Evolutionary conservation across 2,329 filamentous ascomycete genomes (phyloP), one percentile per base, ranked within the genome.

Genomic region (Hysterium pulicare): DNA sequence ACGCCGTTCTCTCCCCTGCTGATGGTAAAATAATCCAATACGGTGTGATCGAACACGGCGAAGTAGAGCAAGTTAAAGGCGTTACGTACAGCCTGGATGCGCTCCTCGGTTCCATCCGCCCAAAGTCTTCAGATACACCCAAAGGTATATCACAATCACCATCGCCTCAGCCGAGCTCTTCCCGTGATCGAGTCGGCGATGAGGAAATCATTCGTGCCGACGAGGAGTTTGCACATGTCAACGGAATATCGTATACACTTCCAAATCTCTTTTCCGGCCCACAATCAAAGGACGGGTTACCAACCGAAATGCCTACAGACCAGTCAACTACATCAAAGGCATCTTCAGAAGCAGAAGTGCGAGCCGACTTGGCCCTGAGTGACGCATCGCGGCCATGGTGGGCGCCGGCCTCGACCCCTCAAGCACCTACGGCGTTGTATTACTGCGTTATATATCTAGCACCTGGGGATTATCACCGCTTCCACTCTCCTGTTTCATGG

Each of bases 21-120:
- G 93, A 98, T 65, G 93, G 93, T 35, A 86, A 86, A 50, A 79
- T 98, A 34, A 79, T 98, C 20, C 91, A 97, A 58, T 96, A 90
- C 55, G 93, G 93, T 9, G 83, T 83, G 55, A 96, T 98, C 44
- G 86, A 94, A 58, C 83, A 90, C 57, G 90, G 91, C 36, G 89
- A 96, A 60, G 94, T 98, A 33, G 93, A 98, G 67, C 93, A 98
- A 71, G 91, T 98, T 50, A 98, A 98, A 71, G 93, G 93, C 46
- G 93, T 98, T 77, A 98, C 93, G 1, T 98, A 98, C 70, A 95
- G 85, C 53, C 79, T 98, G 41, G 93, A 98, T 63, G 90, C 93
- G 6, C 78, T 98, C 2, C 78, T 98, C 2, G 93, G 93, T 39
- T 67, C 67, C 37, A 52, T 51, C 24, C 54, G 55, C 16, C 65